These are phyloP conservation scores for Leishmania tarentolae DNA, from an alignment of 208 protist genomes.

Conservation along the genomic window DNA sequence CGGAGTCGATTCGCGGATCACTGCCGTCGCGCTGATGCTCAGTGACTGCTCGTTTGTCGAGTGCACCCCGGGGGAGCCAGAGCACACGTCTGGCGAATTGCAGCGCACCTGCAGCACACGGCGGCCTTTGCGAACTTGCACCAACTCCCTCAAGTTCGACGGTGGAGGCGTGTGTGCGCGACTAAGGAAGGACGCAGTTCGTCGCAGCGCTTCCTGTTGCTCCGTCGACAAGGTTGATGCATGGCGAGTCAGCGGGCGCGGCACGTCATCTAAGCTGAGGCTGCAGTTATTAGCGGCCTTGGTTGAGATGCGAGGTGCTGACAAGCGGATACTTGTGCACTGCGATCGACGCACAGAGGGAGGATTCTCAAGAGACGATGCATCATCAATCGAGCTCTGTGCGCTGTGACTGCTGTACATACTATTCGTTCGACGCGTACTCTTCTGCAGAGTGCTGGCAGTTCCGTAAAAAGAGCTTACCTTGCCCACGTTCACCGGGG, in stretches of 20 bases:
- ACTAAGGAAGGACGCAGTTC: slow-evolving; percentile 36
- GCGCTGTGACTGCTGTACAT: slow-evolving; percentile 6
- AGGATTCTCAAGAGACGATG: not conserved
- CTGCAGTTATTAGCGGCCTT: slow-evolving; percentile 1
- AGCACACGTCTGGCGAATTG: slow-evolving; percentile 6
- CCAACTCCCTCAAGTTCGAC: slow-evolving; percentile 22
- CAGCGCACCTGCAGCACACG: slow-evolving; percentile 5
- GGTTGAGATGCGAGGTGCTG: not conserved
- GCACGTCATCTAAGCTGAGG: slow-evolving; percentile 13
- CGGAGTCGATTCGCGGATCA: slow-evolving; percentile 2
- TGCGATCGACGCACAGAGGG: not conserved
- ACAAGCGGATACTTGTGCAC: slow-evolving; percentile 3
- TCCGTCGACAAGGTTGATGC: slow-evolving; percentile 35
- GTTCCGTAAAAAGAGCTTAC: not conserved
- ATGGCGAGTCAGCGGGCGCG: slow-evolving; percentile 38
- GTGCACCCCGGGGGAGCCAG: not conserved
- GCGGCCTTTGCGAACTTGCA: slow-evolving; percentile 17
- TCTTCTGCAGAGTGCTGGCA: not conserved
- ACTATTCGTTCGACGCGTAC: not conserved
- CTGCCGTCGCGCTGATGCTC: slow-evolving; percentile 8
- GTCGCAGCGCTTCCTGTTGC: slow-evolving; percentile 38
- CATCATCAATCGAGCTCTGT: not conserved
- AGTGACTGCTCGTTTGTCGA: slow-evolving; percentile 3
- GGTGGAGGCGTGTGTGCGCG: slow-evolving; percentile 50
- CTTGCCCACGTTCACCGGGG: slow-evolving; percentile 1